Percentiles rank a stretch among this genome's conserved stretches.
Conservation (phyloP, 2,329 filamentous ascomycete genomes). For the Xylaria sp. region DNA sequence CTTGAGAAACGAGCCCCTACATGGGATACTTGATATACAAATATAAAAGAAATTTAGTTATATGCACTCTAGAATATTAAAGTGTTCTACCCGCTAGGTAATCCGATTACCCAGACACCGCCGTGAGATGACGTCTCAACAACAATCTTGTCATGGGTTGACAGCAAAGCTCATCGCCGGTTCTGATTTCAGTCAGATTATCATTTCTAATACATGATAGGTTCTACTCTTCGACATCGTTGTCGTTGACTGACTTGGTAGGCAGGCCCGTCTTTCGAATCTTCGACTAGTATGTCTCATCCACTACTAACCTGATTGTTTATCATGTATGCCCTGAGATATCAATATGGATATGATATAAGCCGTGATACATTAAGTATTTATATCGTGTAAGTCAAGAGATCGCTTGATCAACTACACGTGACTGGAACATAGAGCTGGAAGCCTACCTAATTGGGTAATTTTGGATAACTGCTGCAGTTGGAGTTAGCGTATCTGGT, state of each 20-base stretch:
- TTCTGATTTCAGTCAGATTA: neutral
- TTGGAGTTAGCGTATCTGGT: no score
- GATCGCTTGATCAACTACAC: neutral
- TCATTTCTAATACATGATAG: neutral
- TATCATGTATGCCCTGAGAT: neutral
- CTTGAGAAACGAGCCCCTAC: slow-evolving; percentile 17
- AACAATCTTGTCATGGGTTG: neutral
- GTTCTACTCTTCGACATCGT: neutral
- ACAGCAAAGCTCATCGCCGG: no score
- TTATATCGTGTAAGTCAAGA: neutral
- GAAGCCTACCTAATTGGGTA: no score
- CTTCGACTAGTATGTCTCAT: neutral
- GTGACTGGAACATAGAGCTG: neutral
- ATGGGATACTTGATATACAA: slow-evolving; percentile 11
- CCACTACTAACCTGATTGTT: neutral
- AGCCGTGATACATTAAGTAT: no score
- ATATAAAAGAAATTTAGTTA: neutral
- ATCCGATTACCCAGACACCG: neutral
- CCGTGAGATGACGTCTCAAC: neutral
- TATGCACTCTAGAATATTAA: neutral
- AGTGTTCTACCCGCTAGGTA: neutral
- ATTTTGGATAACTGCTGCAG: no score
- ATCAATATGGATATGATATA: no score
- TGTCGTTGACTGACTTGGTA: neutral
- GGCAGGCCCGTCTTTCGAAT: neutral